phyloP scores from a whole-genome alignment of 148 eudicot species.

The Dysphania ambrosioides region DNA sequence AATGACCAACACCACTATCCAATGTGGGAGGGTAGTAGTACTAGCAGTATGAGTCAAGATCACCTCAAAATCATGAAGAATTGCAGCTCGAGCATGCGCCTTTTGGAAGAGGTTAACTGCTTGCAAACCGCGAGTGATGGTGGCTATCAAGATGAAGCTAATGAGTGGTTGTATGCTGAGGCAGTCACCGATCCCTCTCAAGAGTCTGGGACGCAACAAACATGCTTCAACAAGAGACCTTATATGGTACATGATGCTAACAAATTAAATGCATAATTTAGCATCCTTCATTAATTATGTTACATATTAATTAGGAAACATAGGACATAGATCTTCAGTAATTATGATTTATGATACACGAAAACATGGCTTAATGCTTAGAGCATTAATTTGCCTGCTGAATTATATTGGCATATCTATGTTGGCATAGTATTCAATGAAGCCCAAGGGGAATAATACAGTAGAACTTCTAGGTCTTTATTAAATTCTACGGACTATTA shows the following conservation, averaged over 20 bases:
- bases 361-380: slow-evolving; percentile 8
- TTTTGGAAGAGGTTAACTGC: slow-evolving; percentile 31
- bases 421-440: slow-evolving; percentile 23
- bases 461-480: neutral
- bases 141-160: slow-evolving; percentile 29
- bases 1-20: slow-evolving; percentile 23
- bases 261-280: neutral
- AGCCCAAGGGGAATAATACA: neutral
- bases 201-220: slow-evolving; percentile 38
- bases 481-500: neutral
- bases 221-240: slow-evolving; percentile 57
- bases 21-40: slow-evolving; percentile 38
- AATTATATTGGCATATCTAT: slow-evolving; percentile 31
- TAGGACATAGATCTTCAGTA: slow-evolving; percentile 31
- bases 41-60: slow-evolving; percentile 21
- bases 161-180: slow-evolving; percentile 45
- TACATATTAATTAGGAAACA: slow-evolving; percentile 15
- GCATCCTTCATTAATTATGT: slow-evolving; percentile 10
- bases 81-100: slow-evolving; percentile 15
- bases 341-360: slow-evolving; percentile 28
- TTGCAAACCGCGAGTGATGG: slow-evolving; percentile 31
- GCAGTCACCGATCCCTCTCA: slow-evolving; percentile 28
- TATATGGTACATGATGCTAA: slow-evolving; percentile 36
- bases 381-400: slow-evolving; percentile 26
- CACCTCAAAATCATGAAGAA: slow-evolving; percentile 18